These are phyloP conservation scores for Collybiopsis confluens DNA, from an alignment of 768 basidiomycete species.

Conservation along the genomic window DNA sequence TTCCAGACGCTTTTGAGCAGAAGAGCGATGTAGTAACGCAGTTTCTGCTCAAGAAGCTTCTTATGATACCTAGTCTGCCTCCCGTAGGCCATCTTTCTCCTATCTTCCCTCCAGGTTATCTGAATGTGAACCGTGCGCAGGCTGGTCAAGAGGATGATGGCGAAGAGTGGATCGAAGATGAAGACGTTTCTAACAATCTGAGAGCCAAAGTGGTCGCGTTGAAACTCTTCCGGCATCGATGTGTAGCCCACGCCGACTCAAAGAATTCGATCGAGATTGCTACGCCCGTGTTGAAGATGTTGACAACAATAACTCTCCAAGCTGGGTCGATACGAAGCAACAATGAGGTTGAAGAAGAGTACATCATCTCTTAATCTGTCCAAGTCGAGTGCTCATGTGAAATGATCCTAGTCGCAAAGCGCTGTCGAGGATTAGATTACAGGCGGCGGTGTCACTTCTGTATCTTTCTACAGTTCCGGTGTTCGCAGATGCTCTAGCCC, in stretches of 20 bases:
- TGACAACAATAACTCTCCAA: constrained; percentile 64
- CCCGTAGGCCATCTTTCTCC: constrained; percentile 33
- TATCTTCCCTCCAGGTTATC: neutral
- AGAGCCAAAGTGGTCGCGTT: constrained; percentile 70
- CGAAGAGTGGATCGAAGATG: constrained; percentile 77
- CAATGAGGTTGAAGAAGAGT: constrained; percentile 52
- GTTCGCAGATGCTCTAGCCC: constrained; percentile 54
- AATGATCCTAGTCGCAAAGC: constrained; percentile 45
- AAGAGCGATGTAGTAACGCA: constrained; percentile 71
- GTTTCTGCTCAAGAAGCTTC: constrained; percentile 65
- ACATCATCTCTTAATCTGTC: constrained; percentile 14
- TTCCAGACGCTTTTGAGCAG: constrained; percentile 71
- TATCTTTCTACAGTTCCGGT: constrained; percentile 62
- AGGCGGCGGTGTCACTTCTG: constrained; percentile 76
- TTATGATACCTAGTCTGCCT: constrained; percentile 51
- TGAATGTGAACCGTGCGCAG: constrained; percentile 26
- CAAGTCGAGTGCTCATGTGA: constrained; percentile 12
- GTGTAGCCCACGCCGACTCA: constrained; percentile 59
- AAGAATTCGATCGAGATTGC: constrained; percentile 64
- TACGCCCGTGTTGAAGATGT: constrained; percentile 72
- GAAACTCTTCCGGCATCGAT: constrained; percentile 80
- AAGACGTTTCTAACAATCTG: constrained; percentile 51
- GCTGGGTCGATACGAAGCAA: constrained; percentile 55
- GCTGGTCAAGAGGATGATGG: constrained; percentile 51
- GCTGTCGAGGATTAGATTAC: constrained; percentile 76